Evolutionary conservation across 129 eudicot genomes (phyloP).

Genomic region (Saussurea involucrata): DNA sequence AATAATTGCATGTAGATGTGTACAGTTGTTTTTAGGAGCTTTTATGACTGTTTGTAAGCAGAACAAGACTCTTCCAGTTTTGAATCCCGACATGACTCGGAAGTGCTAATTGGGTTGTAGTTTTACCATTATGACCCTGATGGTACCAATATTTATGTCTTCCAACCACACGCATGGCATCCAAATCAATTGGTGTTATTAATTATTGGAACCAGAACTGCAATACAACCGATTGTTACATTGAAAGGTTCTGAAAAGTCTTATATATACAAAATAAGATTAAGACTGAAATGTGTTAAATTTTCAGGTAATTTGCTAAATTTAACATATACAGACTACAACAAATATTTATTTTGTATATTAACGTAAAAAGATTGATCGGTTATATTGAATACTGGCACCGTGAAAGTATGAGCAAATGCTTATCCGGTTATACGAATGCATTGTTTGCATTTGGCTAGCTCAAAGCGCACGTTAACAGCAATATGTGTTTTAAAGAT

Average conservation of each 20-base stretch:
- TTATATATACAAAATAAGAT: background rate
- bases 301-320: background rate
- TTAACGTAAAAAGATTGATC: background rate
- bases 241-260: background rate
- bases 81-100: conserved; percentile 21
- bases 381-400: no score
- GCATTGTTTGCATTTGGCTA: background rate
- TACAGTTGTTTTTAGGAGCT: conserved; percentile 20
- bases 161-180: conserved; percentile 35
- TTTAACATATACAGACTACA: background rate
- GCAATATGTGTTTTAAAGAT: background rate
- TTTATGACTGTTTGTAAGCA: conserved; percentile 21
- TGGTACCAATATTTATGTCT: conserved; percentile 2
- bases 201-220: conserved; percentile 6
- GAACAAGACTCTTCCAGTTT: conserved; percentile 15
- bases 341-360: background rate
- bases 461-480: background rate
- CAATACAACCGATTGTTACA: conserved; percentile 19
- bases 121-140: conserved; percentile 24
- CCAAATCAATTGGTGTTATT: conserved; percentile 14
- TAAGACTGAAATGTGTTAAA: background rate
- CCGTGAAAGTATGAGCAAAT: background rate
- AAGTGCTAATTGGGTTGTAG: conserved; percentile 19
- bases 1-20: background rate
- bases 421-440: background rate